These are phyloP conservation scores for Naematelia encephala DNA, from an alignment of 768 basidiomycete species.

Conservation along the genomic window DNA sequence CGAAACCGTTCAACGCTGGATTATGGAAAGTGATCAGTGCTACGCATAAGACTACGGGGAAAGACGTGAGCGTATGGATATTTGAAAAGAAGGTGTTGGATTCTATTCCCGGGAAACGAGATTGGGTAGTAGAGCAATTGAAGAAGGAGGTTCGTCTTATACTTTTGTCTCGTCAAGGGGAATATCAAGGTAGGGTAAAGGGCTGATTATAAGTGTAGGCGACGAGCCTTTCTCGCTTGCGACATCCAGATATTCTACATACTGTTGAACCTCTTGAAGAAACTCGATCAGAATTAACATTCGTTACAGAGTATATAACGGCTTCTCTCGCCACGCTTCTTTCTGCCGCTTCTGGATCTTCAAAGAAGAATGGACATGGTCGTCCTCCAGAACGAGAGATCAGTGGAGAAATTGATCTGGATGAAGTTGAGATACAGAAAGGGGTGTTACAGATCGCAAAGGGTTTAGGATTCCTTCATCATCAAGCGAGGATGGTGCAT, in stretches of 20 bases:
- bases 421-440: conserved; percentile 99
- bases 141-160: conserved; percentile 68
- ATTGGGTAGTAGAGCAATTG: conserved; percentile 74
- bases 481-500: conserved; percentile 86
- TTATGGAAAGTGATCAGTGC: conserved; percentile 86
- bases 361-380: background rate
- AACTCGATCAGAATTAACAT: conserved; percentile 78
- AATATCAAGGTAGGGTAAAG: no score
- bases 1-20: conserved; percentile 64
- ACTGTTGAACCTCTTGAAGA: conserved; percentile 98
- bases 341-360: conserved; percentile 1
- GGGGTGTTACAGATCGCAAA: conserved; percentile 76
- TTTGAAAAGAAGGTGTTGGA: conserved; percentile 79
- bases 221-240: conserved; percentile 72
- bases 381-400: conserved; percentile 53
- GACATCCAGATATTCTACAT: conserved; percentile 93
- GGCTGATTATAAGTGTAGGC: conserved; percentile 54
- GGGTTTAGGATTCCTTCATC: conserved; percentile 72
- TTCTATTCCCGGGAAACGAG: conserved; percentile 67
- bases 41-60: conserved; percentile 80
- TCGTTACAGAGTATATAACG: conserved; percentile 86
- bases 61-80: conserved; percentile 88
- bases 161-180: background rate
- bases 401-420: conserved; percentile 62
- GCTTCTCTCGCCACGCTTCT: conserved; percentile 64